These are phyloP conservation scores for Ceratocystis alfenasii DNA, from an alignment of 2,329 filamentous ascomycete genomes.

Conservation along the genomic window DNA sequence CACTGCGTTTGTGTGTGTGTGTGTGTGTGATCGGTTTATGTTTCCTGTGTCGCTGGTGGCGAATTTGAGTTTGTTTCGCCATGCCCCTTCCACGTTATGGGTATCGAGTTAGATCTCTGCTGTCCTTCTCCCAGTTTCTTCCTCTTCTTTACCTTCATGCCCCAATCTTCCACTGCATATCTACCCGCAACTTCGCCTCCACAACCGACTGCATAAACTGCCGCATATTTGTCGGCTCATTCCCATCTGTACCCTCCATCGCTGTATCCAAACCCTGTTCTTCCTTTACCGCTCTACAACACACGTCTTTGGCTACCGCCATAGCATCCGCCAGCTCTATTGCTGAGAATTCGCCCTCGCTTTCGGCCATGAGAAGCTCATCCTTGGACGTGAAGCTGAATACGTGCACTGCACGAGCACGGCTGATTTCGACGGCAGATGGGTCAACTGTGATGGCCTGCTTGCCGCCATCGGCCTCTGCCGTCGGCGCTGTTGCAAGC, in stretches of 20 bases:
- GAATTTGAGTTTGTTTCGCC: background rate
- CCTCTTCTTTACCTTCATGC: background rate
- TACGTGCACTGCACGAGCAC: constrained; percentile 64
- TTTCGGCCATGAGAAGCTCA: constrained; percentile 66
- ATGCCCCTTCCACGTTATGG: background rate
- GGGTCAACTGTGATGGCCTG: constrained; percentile 45
- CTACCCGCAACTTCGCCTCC: constrained; percentile 41
- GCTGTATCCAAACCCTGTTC: constrained; percentile 33
- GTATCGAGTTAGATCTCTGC: background rate
- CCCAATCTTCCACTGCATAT: constrained; percentile 43
- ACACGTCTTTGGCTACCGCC: constrained; percentile 52
- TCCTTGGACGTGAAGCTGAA: constrained; percentile 66
- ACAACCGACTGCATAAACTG: constrained; percentile 51
- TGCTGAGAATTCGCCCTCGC: constrained; percentile 65
- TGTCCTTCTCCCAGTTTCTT: background rate
- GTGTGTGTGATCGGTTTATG: constrained; percentile 6
- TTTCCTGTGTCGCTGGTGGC: background rate
- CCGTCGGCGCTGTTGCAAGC: constrained; percentile 42
- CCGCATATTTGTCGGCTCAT: constrained; percentile 40
- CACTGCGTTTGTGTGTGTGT: background rate
- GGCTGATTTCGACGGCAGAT: constrained; percentile 47
- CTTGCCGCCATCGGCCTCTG: constrained; percentile 29
- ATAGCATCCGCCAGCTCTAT: constrained; percentile 63
- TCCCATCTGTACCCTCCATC: constrained; percentile 36
- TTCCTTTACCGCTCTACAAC: constrained; percentile 37